Evolutionary conservation across 331 rosid genomes (phyloP), one percentile per base, ranked within the genome.

Genomic region (Telfairia occidentalis): DNA sequence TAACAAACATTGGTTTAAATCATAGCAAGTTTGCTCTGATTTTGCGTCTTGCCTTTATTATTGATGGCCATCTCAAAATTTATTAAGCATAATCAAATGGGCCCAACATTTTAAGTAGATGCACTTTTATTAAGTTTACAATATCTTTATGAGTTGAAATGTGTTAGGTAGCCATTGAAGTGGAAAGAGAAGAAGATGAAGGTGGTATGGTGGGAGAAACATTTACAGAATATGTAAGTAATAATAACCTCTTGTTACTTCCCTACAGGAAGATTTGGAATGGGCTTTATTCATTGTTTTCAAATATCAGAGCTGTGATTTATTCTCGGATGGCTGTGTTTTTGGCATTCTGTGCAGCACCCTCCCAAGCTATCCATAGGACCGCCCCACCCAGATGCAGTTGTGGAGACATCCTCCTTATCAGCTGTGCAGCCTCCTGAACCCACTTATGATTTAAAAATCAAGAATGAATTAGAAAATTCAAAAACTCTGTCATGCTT

Each of bases 341-440:
- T 65, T 28, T 86, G 76, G 57, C 64, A 58, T 73, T 28, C 64
- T 82, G 21, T 86, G 90, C 90, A 95, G 97, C 89, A 96, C 37
- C 99, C 99, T 28, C 96, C 97, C 32, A 95, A 92, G 81, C 82
- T 92, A 77, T 92, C 97, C 26, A 92, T 92, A 65, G 97, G 99
- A 72, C 87, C 96, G 54, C 89, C 85, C 37, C 97, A 92, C 81
- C 97, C 99, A 34, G 99, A 95, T 82, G 97, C 96, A 23, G 85
- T 92, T 73, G 97, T 92, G 83, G 99, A 95, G 87, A 95, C 97
- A 60, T 95, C 99, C 26, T 90, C 99, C 54, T 81, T 95, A 86
- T 80, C 99, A 71, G 99, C 97, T 12, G 96, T 95, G 83, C 97
- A 95, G 88, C 97, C 97, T 53, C 99, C 97, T 18, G 99, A 92